These are phyloP conservation scores for Aspergillus tanneri DNA, from an alignment of 2,329 filamentous ascomycete species.

Conservation along the genomic window DNA sequence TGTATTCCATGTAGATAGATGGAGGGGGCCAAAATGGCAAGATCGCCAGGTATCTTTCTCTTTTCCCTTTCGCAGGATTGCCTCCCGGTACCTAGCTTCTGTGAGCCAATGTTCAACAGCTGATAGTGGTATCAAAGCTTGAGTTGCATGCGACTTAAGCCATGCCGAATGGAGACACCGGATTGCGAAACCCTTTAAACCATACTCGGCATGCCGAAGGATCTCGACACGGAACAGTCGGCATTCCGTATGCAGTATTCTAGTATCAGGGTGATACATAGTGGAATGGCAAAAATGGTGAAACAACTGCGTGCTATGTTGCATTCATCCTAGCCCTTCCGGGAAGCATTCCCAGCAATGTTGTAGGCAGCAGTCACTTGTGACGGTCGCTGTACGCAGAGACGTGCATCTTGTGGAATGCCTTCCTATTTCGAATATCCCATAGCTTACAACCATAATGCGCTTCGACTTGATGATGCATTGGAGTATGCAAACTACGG, in stretches of 20 bases:
- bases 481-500: too few species aligned
- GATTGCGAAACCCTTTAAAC: conserved; percentile 1
- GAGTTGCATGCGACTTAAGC: conserved; percentile 10
- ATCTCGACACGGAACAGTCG: conserved; percentile 5
- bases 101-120: conserved; percentile 1
- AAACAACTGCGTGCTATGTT: neutral
- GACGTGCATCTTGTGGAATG: neutral
- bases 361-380: neutral
- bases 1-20: neutral
- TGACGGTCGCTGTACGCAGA: neutral
- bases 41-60: neutral
- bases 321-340: neutral
- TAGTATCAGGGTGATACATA: neutral
- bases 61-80: neutral
- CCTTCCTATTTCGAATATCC: neutral
- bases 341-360: neutral
- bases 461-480: neutral
- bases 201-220: conserved; percentile 22
- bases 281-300: neutral
- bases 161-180: conserved; percentile 21
- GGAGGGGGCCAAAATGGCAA: neutral
- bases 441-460: neutral
- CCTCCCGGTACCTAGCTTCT: neutral
- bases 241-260: conserved; percentile 16
- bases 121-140: conserved; percentile 1